These are phyloP conservation scores for Nigrospora osmanthi DNA, from an alignment of 2,329 filamentous ascomycete genomes.

Conservation along the genomic window DNA sequence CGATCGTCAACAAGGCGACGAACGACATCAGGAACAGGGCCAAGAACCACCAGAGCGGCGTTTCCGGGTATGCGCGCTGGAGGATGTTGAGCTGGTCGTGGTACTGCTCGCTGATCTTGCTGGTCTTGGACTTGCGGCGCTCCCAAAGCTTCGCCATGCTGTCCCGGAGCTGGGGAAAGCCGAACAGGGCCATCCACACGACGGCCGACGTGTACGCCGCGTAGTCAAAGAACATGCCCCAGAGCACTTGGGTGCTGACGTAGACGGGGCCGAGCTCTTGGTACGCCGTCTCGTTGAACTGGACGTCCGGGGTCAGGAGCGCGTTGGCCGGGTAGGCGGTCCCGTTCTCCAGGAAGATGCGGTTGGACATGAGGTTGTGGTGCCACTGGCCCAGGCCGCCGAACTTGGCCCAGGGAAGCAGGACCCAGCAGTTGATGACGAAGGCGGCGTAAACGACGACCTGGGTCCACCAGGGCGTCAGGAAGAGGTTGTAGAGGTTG, in stretches of 20 bases:
- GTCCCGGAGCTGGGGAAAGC: slow-evolving; percentile 36
- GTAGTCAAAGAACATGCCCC: slow-evolving; percentile 54
- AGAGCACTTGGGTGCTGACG: slow-evolving; percentile 48
- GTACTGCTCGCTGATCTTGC: slow-evolving; percentile 45
- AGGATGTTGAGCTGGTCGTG: slow-evolving; percentile 51
- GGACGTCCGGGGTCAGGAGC: slow-evolving; percentile 32
- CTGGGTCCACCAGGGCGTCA: slow-evolving; percentile 53
- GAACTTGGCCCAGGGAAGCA: slow-evolving; percentile 51
- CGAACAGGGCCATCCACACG: slow-evolving; percentile 51
- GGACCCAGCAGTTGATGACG: slow-evolving; percentile 47
- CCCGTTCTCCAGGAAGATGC: slow-evolving; percentile 40
- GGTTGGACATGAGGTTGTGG: slow-evolving; percentile 50
- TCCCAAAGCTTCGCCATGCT: slow-evolving; percentile 35
- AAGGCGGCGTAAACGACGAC: slow-evolving; percentile 48
- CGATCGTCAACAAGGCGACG: slow-evolving; percentile 36
- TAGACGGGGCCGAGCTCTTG: slow-evolving; percentile 45
- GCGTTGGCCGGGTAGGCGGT: slow-evolving; percentile 33
- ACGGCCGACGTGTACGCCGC: slow-evolving; percentile 50
- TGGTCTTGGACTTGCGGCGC: slow-evolving; percentile 19
- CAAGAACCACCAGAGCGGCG: slow-evolving; percentile 51
- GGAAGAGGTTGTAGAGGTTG: slow-evolving; percentile 41
- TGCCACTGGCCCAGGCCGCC: slow-evolving; percentile 44
- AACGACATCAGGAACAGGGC: slow-evolving; percentile 41
- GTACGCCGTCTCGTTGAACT: slow-evolving; percentile 41
- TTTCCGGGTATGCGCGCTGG: slow-evolving; percentile 48